These are phyloP conservation scores for Multifurca ochricompacta DNA, from an alignment of 768 basidiomycete genomes.

Conservation along the genomic window DNA sequence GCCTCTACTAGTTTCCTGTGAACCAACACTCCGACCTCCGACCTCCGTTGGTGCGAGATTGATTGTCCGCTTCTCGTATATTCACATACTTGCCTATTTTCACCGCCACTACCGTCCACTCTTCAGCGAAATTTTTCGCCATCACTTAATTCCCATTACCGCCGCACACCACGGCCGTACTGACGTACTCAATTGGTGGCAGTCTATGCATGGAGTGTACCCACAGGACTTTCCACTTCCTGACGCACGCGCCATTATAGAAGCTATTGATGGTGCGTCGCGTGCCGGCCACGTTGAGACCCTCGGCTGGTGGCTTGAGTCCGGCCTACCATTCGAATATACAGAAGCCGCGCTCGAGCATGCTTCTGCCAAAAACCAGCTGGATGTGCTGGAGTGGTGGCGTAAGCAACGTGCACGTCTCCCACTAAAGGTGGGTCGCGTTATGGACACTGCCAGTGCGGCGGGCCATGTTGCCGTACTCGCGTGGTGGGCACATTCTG, in stretches of 20 bases:
- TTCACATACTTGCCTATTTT: constrained; percentile 68
- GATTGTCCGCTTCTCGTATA: constrained; percentile 66
- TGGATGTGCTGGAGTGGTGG: constrained; percentile 84
- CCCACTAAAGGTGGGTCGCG: constrained; percentile 72
- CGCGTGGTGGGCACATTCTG: constrained; percentile 80
- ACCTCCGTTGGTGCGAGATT: constrained; percentile 62
- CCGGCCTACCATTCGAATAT: constrained; percentile 61
- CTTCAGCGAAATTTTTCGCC: constrained; percentile 57
- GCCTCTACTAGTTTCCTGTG: constrained; percentile 50
- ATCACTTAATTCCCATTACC: constrained; percentile 65
- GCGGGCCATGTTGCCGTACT: constrained; percentile 69
- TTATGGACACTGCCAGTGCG: constrained; percentile 78
- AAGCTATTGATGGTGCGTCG: constrained; percentile 74
- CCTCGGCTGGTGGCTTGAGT: constrained; percentile 75
- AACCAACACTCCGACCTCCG: constrained; percentile 49
- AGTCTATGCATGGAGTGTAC: constrained; percentile 52
- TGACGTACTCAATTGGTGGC: constrained; percentile 77
- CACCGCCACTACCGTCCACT: constrained; percentile 54
- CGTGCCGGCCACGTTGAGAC: constrained; percentile 66
- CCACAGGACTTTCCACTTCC: constrained; percentile 53
- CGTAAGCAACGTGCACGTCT: constrained; percentile 46
- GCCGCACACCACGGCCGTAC: constrained; percentile 71
- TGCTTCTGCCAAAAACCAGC: constrained; percentile 69
- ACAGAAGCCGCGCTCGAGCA: constrained; percentile 74
- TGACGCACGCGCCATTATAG: constrained; percentile 45